A percentile compares a stretch with the other conserved stretches of the same genome.
Conservation (phyloP, 306 rosid species). For the Potentilla sterilis region DNA sequence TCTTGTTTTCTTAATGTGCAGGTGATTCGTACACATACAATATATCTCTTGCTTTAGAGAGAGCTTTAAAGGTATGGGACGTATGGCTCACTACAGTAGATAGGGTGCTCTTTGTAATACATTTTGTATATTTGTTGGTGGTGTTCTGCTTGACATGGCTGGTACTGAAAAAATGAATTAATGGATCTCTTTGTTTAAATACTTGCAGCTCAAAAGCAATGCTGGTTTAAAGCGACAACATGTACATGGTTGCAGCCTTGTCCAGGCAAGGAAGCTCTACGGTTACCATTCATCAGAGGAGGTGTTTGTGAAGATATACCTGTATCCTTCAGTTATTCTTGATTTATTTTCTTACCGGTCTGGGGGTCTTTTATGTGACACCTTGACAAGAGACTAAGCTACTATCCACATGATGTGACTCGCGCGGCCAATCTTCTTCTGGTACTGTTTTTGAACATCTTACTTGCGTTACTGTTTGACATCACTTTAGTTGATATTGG, state of each 20-base stretch:
- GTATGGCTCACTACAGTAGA: slow-evolving; percentile 37
- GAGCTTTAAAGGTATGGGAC: slow-evolving; percentile 83
- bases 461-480: slow-evolving; percentile 11
- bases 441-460: slow-evolving; percentile 45
- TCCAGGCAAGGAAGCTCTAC: slow-evolving; percentile 77
- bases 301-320: slow-evolving; percentile 77
- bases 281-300: slow-evolving; percentile 89
- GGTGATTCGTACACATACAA: slow-evolving; percentile 59
- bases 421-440: slow-evolving; percentile 86
- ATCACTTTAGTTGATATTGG: background rate
- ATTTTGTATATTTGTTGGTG: slow-evolving; percentile 11
- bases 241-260: slow-evolving; percentile 84
- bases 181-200: slow-evolving; percentile 16
- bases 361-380: slow-evolving; percentile 17
- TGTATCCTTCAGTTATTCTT: slow-evolving; percentile 51
- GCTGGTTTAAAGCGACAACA: slow-evolving; percentile 67
- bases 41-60: slow-evolving; percentile 69
- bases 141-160: slow-evolving; percentile 10
- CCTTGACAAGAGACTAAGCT: slow-evolving; percentile 75
- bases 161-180: background rate
- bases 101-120: slow-evolving; percentile 13
- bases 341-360: slow-evolving; percentile 20
- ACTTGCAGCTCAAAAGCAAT: slow-evolving; percentile 63
- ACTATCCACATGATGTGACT: slow-evolving; percentile 85
- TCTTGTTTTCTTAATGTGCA: slow-evolving; percentile 20